phyloP scores from a whole-genome alignment of 352 stramenopile species.

The Globisporangium recalcitrans region DNA sequence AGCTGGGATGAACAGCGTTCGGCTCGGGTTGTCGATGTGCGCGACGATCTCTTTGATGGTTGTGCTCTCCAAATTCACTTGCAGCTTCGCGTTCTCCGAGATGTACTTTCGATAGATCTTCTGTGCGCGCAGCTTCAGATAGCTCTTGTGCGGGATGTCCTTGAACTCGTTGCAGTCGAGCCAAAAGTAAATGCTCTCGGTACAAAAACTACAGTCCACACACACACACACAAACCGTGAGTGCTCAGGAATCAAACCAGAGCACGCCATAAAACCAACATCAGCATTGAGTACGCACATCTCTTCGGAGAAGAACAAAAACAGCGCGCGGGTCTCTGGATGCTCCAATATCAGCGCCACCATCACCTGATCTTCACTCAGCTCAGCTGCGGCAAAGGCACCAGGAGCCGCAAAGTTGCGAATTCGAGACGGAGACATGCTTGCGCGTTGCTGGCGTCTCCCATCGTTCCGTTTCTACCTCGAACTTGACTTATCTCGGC shows the following conservation, averaged over 20 bases:
- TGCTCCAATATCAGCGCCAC: slow-evolving; percentile 60
- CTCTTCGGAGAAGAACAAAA: slow-evolving; percentile 72
- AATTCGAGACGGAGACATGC: slow-evolving; percentile 2
- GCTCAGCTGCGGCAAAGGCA: slow-evolving; percentile 8
- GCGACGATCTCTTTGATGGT: slow-evolving; percentile 51
- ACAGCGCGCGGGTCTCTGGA: slow-evolving; percentile 51
- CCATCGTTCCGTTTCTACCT: background rate
- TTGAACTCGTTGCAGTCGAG: slow-evolving; percentile 82
- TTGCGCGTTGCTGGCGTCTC: background rate
- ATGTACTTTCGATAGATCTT: slow-evolving; percentile 84
- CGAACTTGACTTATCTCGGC: slow-evolving; percentile 2
- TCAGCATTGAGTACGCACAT: slow-evolving; percentile 40
- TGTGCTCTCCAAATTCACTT: slow-evolving; percentile 63
- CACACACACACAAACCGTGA: background rate
- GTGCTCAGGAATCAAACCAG: background rate
- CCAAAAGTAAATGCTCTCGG: slow-evolving; percentile 82
- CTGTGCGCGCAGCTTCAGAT: slow-evolving; percentile 68
- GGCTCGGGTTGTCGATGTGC: slow-evolving; percentile 49
- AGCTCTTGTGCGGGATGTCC: slow-evolving; percentile 65
- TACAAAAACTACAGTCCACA: slow-evolving; percentile 71
- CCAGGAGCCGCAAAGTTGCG: background rate
- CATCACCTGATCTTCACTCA: slow-evolving; percentile 38
- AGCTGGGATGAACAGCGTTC: slow-evolving; percentile 50
- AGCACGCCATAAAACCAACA: background rate
- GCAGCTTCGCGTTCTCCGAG: slow-evolving; percentile 48